Percentiles rank a stretch among this genome's conserved stretches.
These are phyloP conservation scores for Beauveria rudraprayagi DNA, from an alignment of 2,329 filamentous ascomycete species.

Conservation along the genomic window DNA sequence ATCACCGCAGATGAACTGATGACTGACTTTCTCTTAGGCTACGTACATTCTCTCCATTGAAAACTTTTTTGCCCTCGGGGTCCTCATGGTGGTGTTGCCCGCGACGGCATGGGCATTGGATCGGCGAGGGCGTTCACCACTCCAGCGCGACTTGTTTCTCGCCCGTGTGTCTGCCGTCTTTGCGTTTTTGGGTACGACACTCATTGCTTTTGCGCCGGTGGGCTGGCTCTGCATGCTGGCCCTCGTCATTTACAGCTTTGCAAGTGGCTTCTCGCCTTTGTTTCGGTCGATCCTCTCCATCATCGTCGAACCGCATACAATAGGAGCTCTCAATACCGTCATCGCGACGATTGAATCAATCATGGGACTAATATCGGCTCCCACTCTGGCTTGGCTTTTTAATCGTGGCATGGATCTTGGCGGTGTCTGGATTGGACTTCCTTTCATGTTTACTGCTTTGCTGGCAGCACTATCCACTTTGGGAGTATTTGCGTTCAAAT, in stretches of 20 bases:
- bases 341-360: constrained; percentile 42
- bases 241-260: constrained; percentile 38
- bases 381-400: constrained; percentile 39
- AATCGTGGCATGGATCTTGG: constrained; percentile 37
- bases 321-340: constrained; percentile 46
- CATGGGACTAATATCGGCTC: constrained; percentile 38
- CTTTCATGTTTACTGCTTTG: constrained; percentile 33
- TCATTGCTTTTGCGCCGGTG: constrained; percentile 29
- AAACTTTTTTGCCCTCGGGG: constrained; percentile 28
- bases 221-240: constrained; percentile 29
- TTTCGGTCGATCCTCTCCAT: constrained; percentile 43
- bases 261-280: constrained; percentile 34
- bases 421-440: constrained; percentile 41
- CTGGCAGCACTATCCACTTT: constrained; percentile 23
- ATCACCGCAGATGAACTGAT: not conserved
- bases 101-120: constrained; percentile 24
- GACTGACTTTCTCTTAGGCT: constrained; percentile 21
- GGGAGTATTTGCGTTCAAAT: constrained; percentile 23
- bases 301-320: constrained; percentile 44
- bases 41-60: constrained; percentile 34
- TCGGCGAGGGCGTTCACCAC: constrained; percentile 21
- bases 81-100: constrained; percentile 32
- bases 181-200: constrained; percentile 25
- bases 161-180: constrained; percentile 26
- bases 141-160: constrained; percentile 34